phyloP scores from a whole-genome alignment of 148 eudicot species.

The Mesembryanthemum crystallinum region DNA sequence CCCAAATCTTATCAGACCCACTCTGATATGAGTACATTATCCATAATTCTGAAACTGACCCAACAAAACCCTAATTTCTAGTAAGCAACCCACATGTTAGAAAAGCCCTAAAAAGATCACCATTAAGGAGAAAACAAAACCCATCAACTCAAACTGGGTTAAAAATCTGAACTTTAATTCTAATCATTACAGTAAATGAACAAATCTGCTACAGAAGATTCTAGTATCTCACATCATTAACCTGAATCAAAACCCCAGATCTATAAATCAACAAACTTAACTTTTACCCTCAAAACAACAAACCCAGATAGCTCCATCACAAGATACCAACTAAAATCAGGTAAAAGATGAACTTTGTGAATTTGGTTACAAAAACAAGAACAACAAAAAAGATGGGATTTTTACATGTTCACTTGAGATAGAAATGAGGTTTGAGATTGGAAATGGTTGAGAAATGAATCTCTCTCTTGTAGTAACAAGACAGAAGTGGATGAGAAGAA shows the following conservation, averaged over 20 bases:
- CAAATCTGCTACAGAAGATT: constrained; percentile 8
- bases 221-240: not conserved
- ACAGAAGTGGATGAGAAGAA: not conserved
- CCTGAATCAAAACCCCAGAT: constrained; percentile 22
- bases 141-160: constrained; percentile 5
- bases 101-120: not conserved
- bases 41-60: constrained; percentile 2
- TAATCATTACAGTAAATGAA: not conserved
- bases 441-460: not conserved
- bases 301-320: not conserved
- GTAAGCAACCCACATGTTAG: constrained; percentile 16
- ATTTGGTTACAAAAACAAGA: not conserved
- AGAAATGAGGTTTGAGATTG: not conserved
- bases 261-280: constrained; percentile 8
- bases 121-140: constrained; percentile 2
- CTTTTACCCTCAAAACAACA: constrained; percentile 6
- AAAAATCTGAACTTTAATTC: constrained; percentile 12
- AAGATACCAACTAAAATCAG: constrained; percentile 1
- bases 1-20: not conserved
- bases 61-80: constrained; percentile 17
- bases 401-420: not conserved
- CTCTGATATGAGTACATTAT: not conserved
- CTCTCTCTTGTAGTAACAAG: not conserved
- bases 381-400: not conserved
- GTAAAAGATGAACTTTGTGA: not conserved